Evolutionary conservation across 2,329 filamentous ascomycete species (phyloP), one percentile per base, ranked within the genome.

Genomic region (Aspergillus latus): DNA sequence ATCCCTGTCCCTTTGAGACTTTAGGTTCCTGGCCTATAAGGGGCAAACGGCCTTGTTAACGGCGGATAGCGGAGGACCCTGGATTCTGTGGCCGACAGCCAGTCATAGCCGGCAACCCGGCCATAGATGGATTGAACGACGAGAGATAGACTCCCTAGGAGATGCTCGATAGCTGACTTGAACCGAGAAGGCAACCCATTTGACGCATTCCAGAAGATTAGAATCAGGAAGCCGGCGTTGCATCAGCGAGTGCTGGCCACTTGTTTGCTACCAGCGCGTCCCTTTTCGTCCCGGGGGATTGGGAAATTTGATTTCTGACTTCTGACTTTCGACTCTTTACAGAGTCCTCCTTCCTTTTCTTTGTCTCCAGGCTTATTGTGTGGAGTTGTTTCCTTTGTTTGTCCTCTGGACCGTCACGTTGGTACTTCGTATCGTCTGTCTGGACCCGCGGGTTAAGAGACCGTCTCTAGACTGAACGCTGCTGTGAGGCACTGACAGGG

Each of bases 211-310:
- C 52, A 49, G 52, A 54, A 37, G 26, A 34, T 26, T 29, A 30
- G 42, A 49, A 28, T 10, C 29, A 32, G 30, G 52, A 13, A 37
- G 26, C 26, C 26, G 26, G 26, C 36, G 30, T 53, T 49, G 37
- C 37, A 39, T 49, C 8, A 8, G 30, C 16, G 36, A 54, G 44
- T 36, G 36, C 16, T 47, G 36, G 44, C 30, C 48, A 16, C 16
- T 48, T 56, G 54, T 56, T 56, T 52, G 48, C 48, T 51, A 43
- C 36, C 40, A 28, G 32, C 9, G 42, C 26, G 26, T 13, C 42
- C 26, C 26, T 28, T 21, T 28, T 40, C 44, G 21, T 32, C 40
- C 34, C 48, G 9, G 29, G 42, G 43, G 37, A 13, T 52, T 46
- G 50, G 50, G 28, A 44, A 44, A 29, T 42, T 51, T 32, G 48